Base-by-base conservation (phyloP, 2,329 filamentous ascomycete species). In the Cytospora paraplurivora region DNA sequence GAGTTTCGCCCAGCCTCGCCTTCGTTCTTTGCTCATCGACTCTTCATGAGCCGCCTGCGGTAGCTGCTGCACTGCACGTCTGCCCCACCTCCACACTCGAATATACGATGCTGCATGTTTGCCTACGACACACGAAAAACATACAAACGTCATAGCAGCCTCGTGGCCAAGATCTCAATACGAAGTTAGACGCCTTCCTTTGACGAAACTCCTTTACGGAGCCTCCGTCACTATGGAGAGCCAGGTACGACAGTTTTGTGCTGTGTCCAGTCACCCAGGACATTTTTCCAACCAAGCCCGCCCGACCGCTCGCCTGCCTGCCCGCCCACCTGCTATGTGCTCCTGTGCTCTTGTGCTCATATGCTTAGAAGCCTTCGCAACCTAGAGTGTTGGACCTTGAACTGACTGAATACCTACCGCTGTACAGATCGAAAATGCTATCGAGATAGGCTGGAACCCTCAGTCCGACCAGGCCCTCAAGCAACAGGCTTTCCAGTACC, bases 391-490 rank as follows among this genome's bases (percentile, higher is more conserved):
- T 15, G n/a, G 34, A 41, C 11, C 33, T 38, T 41, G n/a, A 34
- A 10, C 47, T 64, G 59, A 65, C 54, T 32, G 7, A 55, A 15
- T 27, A 27, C n/a, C n/a, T 33, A 8, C 34, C 1, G 21, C 27
- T 52, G n/a, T 57, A 17, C 73, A 97, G 92, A 88, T 97, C 77
- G 91, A 95, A 80, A 94, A 92, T 80, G 95, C 95, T 77, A 95
- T 98, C 80, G 88, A 95, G 77, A 96, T 98, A 79, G 92, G 92
- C 77, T 95, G 88, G 81, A 89, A 94, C 77, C 91, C 92, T 65
- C 79, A 84, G 71, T 90, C 92, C 71, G 87, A 93, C 76, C 87
- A 85, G 72, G 78, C 82, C 69, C 83, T 96, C 73, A 93, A 94
- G 78, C 78, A 80, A 66, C 93, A 97, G 80, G 93, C 94, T 69